phyloP scores from a whole-genome alignment of 805 yeast genomes.

The Yarrowia deformans region DNA sequence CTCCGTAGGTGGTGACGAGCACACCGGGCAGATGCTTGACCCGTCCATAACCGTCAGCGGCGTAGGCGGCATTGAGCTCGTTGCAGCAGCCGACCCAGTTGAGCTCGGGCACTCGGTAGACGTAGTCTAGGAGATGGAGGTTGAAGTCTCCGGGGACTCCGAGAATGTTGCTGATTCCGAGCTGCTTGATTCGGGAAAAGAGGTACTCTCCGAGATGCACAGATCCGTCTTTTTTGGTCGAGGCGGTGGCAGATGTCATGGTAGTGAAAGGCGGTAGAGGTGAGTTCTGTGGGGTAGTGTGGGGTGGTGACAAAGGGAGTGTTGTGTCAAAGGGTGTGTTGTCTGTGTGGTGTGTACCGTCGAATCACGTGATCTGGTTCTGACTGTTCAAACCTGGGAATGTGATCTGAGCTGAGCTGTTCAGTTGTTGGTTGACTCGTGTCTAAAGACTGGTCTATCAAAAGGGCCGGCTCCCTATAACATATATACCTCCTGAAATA shows the following conservation, averaged over 20 bases:
- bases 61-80: slow-evolving; percentile 87
- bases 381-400: no score
- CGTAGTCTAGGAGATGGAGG: slow-evolving; percentile 53
- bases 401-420: no score
- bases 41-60: slow-evolving; percentile 89
- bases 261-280: not conserved
- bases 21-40: slow-evolving; percentile 69
- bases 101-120: slow-evolving; percentile 54
- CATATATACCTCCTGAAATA: slow-evolving; percentile 5
- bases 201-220: slow-evolving; percentile 48
- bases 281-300: not conserved
- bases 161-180: slow-evolving; percentile 51
- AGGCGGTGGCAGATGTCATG: slow-evolving; percentile 26
- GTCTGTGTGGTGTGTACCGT: no score
- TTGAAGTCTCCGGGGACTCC: slow-evolving; percentile 59
- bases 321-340: no score
- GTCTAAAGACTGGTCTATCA: no score
- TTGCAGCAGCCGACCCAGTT: slow-evolving; percentile 86
- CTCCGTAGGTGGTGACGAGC: slow-evolving; percentile 79
- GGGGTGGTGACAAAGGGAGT: no score
- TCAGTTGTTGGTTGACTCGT: no score
- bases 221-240: slow-evolving; percentile 29
- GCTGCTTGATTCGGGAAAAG: slow-evolving; percentile 49
- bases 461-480: no score
- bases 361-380: no score